A percentile compares a stretch with the other conserved stretches of the same genome.
Evolutionary conservation across 768 basidiomycete species (phyloP).

Genomic region (Rhizopogon salebrosus): DNA sequence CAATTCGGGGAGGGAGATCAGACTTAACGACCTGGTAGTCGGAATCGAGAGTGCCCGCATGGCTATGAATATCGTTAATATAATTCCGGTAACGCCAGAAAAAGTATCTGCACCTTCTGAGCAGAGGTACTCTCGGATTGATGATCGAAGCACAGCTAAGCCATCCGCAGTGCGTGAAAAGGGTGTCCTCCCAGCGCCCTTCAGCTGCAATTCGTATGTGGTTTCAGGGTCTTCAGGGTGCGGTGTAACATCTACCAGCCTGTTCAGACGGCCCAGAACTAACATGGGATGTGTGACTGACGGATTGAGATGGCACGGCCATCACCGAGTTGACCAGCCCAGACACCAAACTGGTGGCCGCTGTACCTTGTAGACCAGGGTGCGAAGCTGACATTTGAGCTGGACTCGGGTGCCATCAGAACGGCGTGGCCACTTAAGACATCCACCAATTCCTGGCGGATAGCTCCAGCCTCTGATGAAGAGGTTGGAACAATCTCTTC

Average conservation of each 20-base stretch:
- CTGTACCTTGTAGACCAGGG: conserved; percentile 90
- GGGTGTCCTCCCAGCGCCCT: conserved; percentile 91
- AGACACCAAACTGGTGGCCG: conserved; percentile 84
- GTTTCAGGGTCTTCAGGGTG: conserved; percentile 52
- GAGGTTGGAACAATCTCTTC: conserved; percentile 22
- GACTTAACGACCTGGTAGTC: conserved; percentile 80
- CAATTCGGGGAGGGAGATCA: conserved; percentile 70
- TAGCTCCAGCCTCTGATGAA: conserved; percentile 30
- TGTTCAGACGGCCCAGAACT: conserved; percentile 4
- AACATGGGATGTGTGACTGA: conserved; percentile 24
- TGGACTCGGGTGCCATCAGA: conserved; percentile 45
- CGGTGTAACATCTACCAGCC: conserved; percentile 63
- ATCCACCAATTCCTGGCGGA: conserved; percentile 71
- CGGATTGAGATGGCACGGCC: conserved; percentile 90
- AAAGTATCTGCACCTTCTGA: conserved; percentile 60
- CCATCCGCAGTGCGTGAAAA: conserved; percentile 93
- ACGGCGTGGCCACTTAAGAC: conserved; percentile 75
- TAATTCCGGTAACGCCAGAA: not conserved
- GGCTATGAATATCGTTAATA: conserved; percentile 45
- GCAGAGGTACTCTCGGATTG: conserved; percentile 89
- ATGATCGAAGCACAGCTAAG: conserved; percentile 90
- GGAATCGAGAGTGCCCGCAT: conserved; percentile 82
- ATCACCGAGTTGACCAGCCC: conserved; percentile 95
- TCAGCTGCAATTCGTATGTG: conserved; percentile 85
- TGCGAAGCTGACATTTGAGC: conserved; percentile 25